phyloP scores from a whole-genome alignment of 2,329 filamentous ascomycete genomes.

The Purpureocillium lavendulum region DNA sequence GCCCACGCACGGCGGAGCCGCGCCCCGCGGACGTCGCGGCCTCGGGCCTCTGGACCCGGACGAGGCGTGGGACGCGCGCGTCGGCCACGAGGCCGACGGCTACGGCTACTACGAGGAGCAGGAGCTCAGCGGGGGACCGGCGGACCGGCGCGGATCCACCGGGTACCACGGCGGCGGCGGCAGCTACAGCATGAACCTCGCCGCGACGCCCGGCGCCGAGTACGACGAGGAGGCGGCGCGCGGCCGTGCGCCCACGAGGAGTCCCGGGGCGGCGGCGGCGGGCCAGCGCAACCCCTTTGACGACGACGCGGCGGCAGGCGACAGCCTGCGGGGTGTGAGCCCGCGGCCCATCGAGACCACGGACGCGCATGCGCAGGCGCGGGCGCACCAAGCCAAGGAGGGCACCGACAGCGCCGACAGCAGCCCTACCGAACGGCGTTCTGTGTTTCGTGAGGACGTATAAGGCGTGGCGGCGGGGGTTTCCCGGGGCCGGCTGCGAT shows the following conservation, averaged over 20 bases:
- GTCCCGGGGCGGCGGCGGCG: slow-evolving; percentile 23
- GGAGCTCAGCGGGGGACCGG: slow-evolving; percentile 46
- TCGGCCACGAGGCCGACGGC: slow-evolving; percentile 62
- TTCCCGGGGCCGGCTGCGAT: too few relatives aligned
- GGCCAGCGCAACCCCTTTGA: slow-evolving; percentile 57
- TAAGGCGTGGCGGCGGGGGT: slow-evolving; percentile 23
- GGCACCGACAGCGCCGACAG: slow-evolving; percentile 36
- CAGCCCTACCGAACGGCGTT: slow-evolving; percentile 60
- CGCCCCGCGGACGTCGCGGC: slow-evolving; percentile 38
- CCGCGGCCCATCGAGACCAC: slow-evolving; percentile 60
- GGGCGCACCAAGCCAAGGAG: slow-evolving; percentile 12
- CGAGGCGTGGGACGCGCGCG: slow-evolving; percentile 76
- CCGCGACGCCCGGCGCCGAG: slow-evolving; percentile 23
- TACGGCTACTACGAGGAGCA: slow-evolving; percentile 72
- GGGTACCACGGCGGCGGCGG: slow-evolving; percentile 24
- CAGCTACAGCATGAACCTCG: slow-evolving; percentile 42
- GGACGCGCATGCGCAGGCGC: slow-evolving; percentile 14
- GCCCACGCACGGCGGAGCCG: slow-evolving; percentile 30
- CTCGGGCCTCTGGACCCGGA: slow-evolving; percentile 70
- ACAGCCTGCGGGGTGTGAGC: slow-evolving; percentile 62
- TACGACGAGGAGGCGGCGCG: slow-evolving; percentile 23
- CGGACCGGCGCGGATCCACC: slow-evolving; percentile 23
- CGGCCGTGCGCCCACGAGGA: slow-evolving; percentile 35
- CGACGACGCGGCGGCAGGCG: slow-evolving; percentile 48
- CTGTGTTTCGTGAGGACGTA: slow-evolving; percentile 63